A percentile compares a stretch with the other conserved stretches of the same genome.
phyloP scores from a whole-genome alignment of 129 eudicot species.

The Arctium lappa region DNA sequence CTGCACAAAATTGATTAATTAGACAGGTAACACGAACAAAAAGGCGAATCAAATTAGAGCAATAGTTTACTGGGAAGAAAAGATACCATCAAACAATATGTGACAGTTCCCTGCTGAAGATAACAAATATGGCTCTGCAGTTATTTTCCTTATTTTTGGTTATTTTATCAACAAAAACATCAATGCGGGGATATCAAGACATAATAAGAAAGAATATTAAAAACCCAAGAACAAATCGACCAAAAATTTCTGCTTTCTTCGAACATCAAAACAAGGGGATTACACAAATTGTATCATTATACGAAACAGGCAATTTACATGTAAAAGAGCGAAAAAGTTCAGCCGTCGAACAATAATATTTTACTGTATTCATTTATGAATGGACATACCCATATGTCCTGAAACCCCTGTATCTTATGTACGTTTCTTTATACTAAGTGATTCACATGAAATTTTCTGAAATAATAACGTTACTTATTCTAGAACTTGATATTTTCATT shows the following conservation, averaged over 20 bases:
- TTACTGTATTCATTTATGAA: neutral
- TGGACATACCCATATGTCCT: neutral
- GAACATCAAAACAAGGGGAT: neutral
- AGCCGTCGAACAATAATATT: neutral
- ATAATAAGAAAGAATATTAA: neutral
- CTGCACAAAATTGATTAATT: neutral
- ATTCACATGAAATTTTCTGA: neutral
- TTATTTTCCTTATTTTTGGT: neutral
- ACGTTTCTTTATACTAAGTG: neutral
- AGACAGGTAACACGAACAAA: neutral
- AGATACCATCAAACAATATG: neutral
- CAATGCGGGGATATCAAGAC: neutral
- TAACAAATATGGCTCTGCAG: neutral
- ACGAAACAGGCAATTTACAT: neutral
- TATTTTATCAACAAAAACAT: neutral
- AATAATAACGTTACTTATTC: neutral
- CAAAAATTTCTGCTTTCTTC: neutral
- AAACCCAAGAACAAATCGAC: neutral
- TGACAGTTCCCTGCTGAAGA: neutral
- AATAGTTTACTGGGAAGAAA: neutral
- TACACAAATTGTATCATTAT: neutral
- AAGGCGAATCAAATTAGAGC: neutral
- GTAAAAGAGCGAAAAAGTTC: neutral
- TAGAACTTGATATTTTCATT: constrained; percentile 6
- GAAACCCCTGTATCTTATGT: neutral